Base-by-base conservation (phyloP, 306 rosid species). In the Senna siamea region DNA sequence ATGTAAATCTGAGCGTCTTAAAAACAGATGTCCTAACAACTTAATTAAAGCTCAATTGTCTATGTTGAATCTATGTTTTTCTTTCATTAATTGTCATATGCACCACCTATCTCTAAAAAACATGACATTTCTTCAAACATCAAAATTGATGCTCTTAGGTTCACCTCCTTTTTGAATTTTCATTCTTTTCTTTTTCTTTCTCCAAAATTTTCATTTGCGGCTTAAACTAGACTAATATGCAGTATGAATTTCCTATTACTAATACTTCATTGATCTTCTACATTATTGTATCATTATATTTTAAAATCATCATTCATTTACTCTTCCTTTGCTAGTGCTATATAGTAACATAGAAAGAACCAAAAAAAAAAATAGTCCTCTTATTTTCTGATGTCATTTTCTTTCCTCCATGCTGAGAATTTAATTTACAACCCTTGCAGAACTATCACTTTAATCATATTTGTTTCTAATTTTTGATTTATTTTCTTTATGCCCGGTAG, bases 31-130 rank as follows among this genome's bases (percentile, higher is more conserved):
- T 55, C 34, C 26, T 1, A 46, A 62, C 6, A 20, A 40, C 52
- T 11, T 40, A 12, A n/a, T 19, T 64, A 20, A 63, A 64, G 19
- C 30, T 20, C 5, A 63, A 40, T 8, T 5, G 18, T 40, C 40
- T 51, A 61, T 61, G 20, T 59, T 37, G 67, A 61, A 26, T 18
- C 28, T 0, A 19, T 34, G 14, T 7, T 44, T 56, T 72, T 23
- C 66, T 18, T 61, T 28, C 20, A 71, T 58, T 6, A 64, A 78
- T 44, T 62, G 75, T 44, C 66, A 52, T 19, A 52, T 17, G 65
- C 60, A 78, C 30, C 23, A 17, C 7, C 34, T 11, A 44, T 68
- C 70, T 23, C 35, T 2, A 6, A 5, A 18, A 50, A 63, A 34
- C 53, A 35, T 34, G 12, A 5, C 34, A 40, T 38, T 20, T 63